Evolutionary conservation across 2,329 filamentous ascomycete genomes (phyloP), one percentile per base, ranked within the genome.

Genomic region (Sclerotinia minor): DNA sequence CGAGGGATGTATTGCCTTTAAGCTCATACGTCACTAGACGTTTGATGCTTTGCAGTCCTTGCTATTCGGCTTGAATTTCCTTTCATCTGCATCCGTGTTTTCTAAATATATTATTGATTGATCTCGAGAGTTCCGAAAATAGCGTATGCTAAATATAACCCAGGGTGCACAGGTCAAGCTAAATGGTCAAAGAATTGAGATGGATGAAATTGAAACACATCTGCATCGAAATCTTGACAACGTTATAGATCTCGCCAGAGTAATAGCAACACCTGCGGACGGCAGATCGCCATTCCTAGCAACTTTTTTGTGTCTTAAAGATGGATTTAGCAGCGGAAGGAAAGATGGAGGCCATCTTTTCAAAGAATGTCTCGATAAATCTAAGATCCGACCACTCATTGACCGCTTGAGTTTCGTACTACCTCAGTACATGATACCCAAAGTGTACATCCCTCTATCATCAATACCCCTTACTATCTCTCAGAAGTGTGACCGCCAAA

Each of bases 121-220:
- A 19, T 24, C 7, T 6, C 7, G 4, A 26, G 7, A 50, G 15
- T 35, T 4, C 6, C 2, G 24, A 45, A 26, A 6, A 38, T 32
- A n/a, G 19, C 13, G 21, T 8, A 54, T 64, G 54, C 60, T 64
- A 26, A 64, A n/a, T 44, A 44, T n/a, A 4, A 3, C 1, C 3
- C 35, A 65, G 64, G 64, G 64, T 26, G 38, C 64, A 45, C 88
- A 88, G 75, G 84, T 89, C 67, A 91, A 91, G 77, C 79, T 90
- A 38, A 81, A 83, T 13, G 87, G 87, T 0, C 87, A 89, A 73
- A 79, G 87, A 52, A 80, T 89, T 11, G 87, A 90, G 72, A 84
- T 89, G 69, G 84, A 83, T 21, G 87, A 90, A 75, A 87, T 90
- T 38, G 71, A 72, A 82, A 54, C 67, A 54, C 67, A 73, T 65